These are phyloP conservation scores for Mucuna pruriens DNA, from an alignment of 306 rosid species.

Conservation along the genomic window DNA sequence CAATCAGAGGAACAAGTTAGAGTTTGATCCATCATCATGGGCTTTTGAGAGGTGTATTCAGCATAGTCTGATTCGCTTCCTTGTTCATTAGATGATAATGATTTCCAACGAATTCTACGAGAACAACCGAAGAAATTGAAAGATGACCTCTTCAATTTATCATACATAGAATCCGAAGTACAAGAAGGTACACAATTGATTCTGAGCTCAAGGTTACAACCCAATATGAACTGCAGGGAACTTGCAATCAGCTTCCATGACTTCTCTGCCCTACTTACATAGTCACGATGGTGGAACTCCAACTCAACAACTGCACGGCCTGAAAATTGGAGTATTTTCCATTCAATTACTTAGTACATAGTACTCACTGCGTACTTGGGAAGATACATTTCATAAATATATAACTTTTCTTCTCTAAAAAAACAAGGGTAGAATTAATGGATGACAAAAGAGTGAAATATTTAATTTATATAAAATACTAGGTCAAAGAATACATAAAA, in stretches of 20 bases:
- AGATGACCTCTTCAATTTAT: constrained; percentile 56
- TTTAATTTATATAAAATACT: neutral
- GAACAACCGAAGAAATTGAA: constrained; percentile 77
- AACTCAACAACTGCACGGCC: constrained; percentile 78
- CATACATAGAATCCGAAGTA: constrained; percentile 50
- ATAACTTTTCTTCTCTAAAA: neutral
- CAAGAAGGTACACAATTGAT: constrained; percentile 58
- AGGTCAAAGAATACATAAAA: neutral
- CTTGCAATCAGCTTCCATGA: constrained; percentile 87
- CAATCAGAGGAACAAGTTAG: constrained; percentile 51
- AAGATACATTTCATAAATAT: neutral
- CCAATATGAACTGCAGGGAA: constrained; percentile 65
- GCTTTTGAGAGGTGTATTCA: constrained; percentile 53
- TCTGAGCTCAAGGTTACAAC: constrained; percentile 81
- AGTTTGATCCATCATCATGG: constrained; percentile 53
- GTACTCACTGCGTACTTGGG: neutral
- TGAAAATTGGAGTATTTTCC: constrained; percentile 42
- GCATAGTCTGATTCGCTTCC: constrained; percentile 57
- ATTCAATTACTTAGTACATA: neutral
- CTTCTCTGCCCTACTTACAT: constrained; percentile 69
- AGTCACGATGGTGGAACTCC: constrained; percentile 65
- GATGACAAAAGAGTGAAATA: neutral
- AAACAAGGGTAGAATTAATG: neutral
- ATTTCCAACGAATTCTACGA: constrained; percentile 54
- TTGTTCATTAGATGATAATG: constrained; percentile 47